Conservation (phyloP, 2,329 filamentous ascomycete genomes). For the Fulvia fulva region DNA sequence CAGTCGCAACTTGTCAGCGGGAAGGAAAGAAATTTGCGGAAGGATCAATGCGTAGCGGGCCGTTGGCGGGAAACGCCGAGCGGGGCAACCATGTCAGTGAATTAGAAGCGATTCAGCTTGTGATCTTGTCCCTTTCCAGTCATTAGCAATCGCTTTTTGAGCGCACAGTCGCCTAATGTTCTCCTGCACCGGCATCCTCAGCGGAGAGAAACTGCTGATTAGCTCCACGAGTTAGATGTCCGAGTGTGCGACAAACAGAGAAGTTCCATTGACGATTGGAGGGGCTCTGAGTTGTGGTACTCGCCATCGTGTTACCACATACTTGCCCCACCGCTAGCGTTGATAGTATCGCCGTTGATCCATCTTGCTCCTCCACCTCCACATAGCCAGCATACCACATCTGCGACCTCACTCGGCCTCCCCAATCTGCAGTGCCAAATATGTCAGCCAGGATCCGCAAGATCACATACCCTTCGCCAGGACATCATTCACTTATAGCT, state of each 20-base stretch:
- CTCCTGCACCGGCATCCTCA: too few species aligned
- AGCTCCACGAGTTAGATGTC: too few species aligned
- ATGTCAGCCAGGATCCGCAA: too few species aligned
- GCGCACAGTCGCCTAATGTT: too few species aligned
- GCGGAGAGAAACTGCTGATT: too few species aligned
- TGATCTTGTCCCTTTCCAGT: background rate
- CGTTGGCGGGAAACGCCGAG: background rate
- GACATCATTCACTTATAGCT: background rate
- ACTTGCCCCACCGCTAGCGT: background rate
- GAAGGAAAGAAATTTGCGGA: background rate
- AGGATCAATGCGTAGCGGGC: background rate
- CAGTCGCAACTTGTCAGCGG: background rate
- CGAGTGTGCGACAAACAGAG: too few species aligned
- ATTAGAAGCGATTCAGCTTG: background rate
- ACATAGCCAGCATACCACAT: constrained; percentile 55
- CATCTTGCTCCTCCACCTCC: constrained; percentile 29
- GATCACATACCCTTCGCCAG: background rate
- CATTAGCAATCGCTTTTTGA: too few species aligned
- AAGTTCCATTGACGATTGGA: too few species aligned
- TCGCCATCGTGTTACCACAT: background rate
- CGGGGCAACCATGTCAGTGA: background rate
- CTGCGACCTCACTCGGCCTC: constrained; percentile 51
- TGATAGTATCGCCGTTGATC: constrained; percentile 2
- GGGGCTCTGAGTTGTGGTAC: too few species aligned
- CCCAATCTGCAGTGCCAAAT: constrained; percentile 36